Evolutionary conservation across 371 early-diverging fungal species (phyloP).

Genomic region (Gilbertella persicaria): DNA sequence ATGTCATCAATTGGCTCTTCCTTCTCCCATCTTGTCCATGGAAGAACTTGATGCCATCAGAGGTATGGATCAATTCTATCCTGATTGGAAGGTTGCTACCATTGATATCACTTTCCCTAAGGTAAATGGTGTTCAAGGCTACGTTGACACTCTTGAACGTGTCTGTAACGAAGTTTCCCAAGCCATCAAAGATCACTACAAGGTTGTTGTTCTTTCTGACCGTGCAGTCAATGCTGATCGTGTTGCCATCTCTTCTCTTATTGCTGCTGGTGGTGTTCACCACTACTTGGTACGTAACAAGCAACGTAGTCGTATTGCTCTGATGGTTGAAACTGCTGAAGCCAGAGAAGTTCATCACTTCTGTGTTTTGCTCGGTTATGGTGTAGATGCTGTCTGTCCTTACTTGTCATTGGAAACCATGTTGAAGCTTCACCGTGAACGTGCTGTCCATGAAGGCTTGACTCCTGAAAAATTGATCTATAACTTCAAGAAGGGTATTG

Average conservation of each 20-base stretch:
- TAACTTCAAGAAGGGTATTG: constrained; percentile 85
- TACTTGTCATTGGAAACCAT: constrained; percentile 89
- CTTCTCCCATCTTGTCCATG: constrained; percentile 84
- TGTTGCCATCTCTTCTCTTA: constrained; percentile 85
- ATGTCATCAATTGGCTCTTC: constrained; percentile 75
- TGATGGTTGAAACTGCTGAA: constrained; percentile 93
- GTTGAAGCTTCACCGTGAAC: constrained; percentile 85
- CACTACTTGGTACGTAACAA: constrained; percentile 89
- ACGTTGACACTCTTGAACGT: constrained; percentile 76
- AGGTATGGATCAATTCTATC: constrained; percentile 57
- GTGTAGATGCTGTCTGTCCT: constrained; percentile 96
- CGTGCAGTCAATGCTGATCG: constrained; percentile 64
- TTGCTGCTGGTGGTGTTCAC: constrained; percentile 95
- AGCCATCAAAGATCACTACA: constrained; percentile 79
- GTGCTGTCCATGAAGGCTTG: constrained; percentile 57
- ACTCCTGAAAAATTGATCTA: constrained; percentile 62
- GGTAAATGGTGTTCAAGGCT: constrained; percentile 76
- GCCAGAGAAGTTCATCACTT: constrained; percentile 97
- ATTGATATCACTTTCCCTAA: constrained; percentile 88
- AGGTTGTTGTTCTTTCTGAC: constrained; percentile 87
- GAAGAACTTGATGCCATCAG: constrained; percentile 82
- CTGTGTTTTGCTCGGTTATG: constrained; percentile 94
- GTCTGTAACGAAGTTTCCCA: constrained; percentile 80
- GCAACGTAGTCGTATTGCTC: constrained; percentile 85
- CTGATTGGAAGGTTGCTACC: constrained; percentile 78